Base-by-base conservation (phyloP, 352 stramenopile species). In the Hyaloperonospora arabidopsidis region DNA sequence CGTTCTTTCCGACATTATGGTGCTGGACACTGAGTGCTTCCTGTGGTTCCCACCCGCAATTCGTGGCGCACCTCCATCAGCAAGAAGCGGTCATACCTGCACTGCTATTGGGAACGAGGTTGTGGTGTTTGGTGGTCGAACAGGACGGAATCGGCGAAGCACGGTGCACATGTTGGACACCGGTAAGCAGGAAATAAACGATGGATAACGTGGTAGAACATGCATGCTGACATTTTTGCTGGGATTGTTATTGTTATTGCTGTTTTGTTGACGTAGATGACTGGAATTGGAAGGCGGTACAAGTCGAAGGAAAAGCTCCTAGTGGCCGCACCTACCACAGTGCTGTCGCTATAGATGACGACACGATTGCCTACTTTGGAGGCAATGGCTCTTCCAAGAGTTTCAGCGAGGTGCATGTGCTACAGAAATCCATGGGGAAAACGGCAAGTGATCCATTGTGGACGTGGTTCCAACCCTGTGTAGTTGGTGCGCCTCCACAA, bases 21-120 rank as follows among this genome's bases (percentile, higher is more conserved):
- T 97, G 38, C 74, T 98, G 5, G 93, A 98, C 65, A 96, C 85
- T 4, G 87, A 97, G 63, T 97, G 92, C 58, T 95, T 97, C 57
- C 58, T 96, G 23, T 97, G 92, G 92, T 97, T 97, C 61, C 90
- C 90, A 17, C 89, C 93, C 13, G 77, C 83, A 5, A 79, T 96
- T 19, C 82, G 65, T 29, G 84, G 84, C n/a, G 65, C 78, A 7
- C 56, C 75, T 13, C 84, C 84, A 14, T 67, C 72, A 13, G 72
- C 77, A 12, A 68, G 74, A 54, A 89, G 81, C 35, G 84, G 84
- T 11, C 84, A 94, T 58, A 74, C 79, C 15, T 88, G 77, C 59
- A 88, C 79, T 18, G 74, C 81, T 19, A 48, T 94, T 35, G 81
- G 81, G 25, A 75, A 80, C 47, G 78, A 92, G 36, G 67, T 92